Evolutionary conservation across 2,329 filamentous ascomycete species (phyloP), one percentile per base, ranked within the genome.

Genomic region (Ophiostoma australiae): DNA sequence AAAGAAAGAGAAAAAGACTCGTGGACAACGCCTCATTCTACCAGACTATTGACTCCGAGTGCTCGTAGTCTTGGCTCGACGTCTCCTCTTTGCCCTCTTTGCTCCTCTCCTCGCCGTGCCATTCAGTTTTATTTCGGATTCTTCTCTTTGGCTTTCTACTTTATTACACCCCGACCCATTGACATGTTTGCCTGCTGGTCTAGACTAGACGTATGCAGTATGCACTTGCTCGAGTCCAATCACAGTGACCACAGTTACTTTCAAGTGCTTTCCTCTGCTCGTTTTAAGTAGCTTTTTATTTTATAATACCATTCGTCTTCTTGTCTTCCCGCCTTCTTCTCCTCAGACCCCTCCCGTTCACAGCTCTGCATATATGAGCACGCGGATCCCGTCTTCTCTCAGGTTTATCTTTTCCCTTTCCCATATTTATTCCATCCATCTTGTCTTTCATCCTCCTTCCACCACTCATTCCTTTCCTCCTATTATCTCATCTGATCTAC

Each of bases 181-280:
- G 52, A 58, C 52, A 58, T n/a, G 52, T 58, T 58, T 58, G 23
- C 52, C 52, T 58, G 52, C n/a, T 58, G 52, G 52, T 58, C 52
- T 58, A 58, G 23, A 58, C 52, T 58, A 58, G 52, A 58, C 52
- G 23, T 58, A 8, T 58, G 52, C n/a, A 23, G 48, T 48, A 15
- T 48, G 44, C 23, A 20, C 31, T 31, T 13, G 17, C 63, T 68
- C 23, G 70, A 67, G 17, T 7, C 33, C 4, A 39, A 58, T 58
- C n/a, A 58, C 8, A 58, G 52, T 27, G 44, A 20, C 44, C 17
- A 7, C 44, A 23, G 52, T 23, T 55, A 23, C n/a, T 17, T 58
- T n/a, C 52, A 58, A 58, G 23, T 23, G n/a, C 52, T 58, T 58
- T 58, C 23, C 48, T 55, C 11, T 8, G 11, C 27, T 52, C 15